Conservation (phyloP, 768 basidiomycete species). For the Mycena filopes region DNA sequence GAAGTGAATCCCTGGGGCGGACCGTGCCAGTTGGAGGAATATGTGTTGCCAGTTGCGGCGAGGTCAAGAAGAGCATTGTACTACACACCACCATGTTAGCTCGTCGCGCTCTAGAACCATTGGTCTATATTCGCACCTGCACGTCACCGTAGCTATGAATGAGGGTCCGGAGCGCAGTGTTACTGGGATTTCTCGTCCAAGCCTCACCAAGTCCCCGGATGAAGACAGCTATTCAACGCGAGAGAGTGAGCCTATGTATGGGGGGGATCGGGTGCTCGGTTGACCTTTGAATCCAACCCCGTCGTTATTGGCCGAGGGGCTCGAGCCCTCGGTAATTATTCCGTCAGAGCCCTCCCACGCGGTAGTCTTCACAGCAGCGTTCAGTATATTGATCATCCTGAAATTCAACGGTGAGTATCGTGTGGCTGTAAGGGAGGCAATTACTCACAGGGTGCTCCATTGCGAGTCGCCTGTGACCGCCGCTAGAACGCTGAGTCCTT, state of each 20-base stretch:
- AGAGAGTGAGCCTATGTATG: not conserved
- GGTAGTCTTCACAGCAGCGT: slow-evolving; percentile 54
- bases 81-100: slow-evolving; percentile 35
- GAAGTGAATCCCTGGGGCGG: slow-evolving; percentile 56
- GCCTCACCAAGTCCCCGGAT: slow-evolving; percentile 61
- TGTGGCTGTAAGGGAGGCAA: not conserved
- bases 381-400: slow-evolving; percentile 50
- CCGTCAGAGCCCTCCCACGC: slow-evolving; percentile 61
- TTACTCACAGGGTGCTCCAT: slow-evolving; percentile 54
- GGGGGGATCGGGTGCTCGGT: slow-evolving; percentile 5
- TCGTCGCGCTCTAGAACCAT: not conserved
- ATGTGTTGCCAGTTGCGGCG: slow-evolving; percentile 53
- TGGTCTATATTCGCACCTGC: not conserved
- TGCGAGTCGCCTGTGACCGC: slow-evolving; percentile 52
- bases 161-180: slow-evolving; percentile 50
- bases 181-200: slow-evolving; percentile 49
- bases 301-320: slow-evolving; percentile 53
- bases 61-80: slow-evolving; percentile 62
- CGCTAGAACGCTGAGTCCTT: slow-evolving; percentile 58
- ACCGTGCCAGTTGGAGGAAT: slow-evolving; percentile 60
- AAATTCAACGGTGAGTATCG: slow-evolving; percentile 23
- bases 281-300: slow-evolving; percentile 64
- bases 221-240: slow-evolving; percentile 49
- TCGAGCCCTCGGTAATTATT: slow-evolving; percentile 63
- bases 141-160: slow-evolving; percentile 61